Base-by-base conservation (phyloP, 176 grass and related monocot species). In the Calamus simplicifolius region DNA sequence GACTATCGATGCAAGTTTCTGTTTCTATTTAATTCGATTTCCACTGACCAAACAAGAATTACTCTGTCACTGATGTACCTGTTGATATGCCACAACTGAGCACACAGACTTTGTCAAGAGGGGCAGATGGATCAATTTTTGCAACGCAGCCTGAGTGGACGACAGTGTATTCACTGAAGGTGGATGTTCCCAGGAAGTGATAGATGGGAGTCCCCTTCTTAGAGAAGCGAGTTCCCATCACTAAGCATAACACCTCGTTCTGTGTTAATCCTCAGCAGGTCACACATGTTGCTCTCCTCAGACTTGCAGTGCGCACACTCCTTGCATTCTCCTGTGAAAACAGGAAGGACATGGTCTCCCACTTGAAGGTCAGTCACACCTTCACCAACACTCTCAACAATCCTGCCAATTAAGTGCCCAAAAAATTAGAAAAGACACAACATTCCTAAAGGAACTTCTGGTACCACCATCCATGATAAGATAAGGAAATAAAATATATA, bases 231-330 rank as follows among this genome's bases (percentile, higher is more conserved):
- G 63, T 4, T 28, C 1, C 63, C 63, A 26, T 66, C 63, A 23
- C 63, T 52, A 10, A 66, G 19, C 63, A 66, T 66, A 2, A 53
- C 63, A 13, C 63, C 49, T 4, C 63, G 48, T 7, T 54, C 50
- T 14, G 63, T 66, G 7, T 66, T 66, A 12, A 66, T 53, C 50
- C 63, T 66, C 3, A 66, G 63, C 13, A 66, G 16, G 49, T 66
- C 49, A n/a, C 63, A 66, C 50, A 66, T 66, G 49, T 66, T 66
- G 63, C 63, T 66, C 50, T 66, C 63, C 50, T 66, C 25, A n/a
- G 63, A 66, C 50, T 66, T 66, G 50, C 63, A 66, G 50, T 66
- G 63, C 14, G 49, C 25, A 4, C 63, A 66, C 63, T 66, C 63
- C 63, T 52, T 52, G 63, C 63, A 66, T 29, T 59, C 57, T 29